Evolutionary conservation across 2,329 filamentous ascomycete species (phyloP), one percentile per base, ranked within the genome.

Genomic region (Claviceps capensis): DNA sequence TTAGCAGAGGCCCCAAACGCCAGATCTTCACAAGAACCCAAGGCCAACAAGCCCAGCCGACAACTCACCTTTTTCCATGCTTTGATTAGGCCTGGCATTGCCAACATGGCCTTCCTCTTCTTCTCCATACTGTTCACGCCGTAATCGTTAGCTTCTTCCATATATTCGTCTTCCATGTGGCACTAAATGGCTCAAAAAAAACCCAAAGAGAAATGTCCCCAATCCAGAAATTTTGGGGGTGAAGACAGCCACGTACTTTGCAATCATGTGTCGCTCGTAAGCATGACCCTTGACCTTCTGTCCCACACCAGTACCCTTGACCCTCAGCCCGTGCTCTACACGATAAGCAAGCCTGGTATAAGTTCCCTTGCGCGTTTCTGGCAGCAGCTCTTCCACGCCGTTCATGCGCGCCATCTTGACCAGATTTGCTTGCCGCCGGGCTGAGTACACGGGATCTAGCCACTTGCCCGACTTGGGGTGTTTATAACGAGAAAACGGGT

Each of bases 241-340:
- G 17, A 36, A 13, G 19, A 16, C 19, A 16, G 19, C 5, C 51
- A 75, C 80, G 57, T 81, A 81, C 75, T 83, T 82, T 55, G 78
- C 75, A 71, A 86, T 83, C 73, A 96, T 74, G 62, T 85, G 85
- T 65, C 93, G 81, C 76, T 98, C 93, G 81, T 90, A 87, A 61
- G 82, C 77, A 70, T 96, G 91, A 68, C 93, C 93, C 84, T 97
- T 98, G 67, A 96, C 91, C 69, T 78, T 83, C 71, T 96, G 83
- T 53, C 89, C 91, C 59, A 88, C 82, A 75, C 93, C 91, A 1
- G 91, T 97, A 61, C 91, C 91, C 79, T 90, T 91, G 53, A 96
- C 86, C 56, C 83, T 77, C 67, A 95, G 66, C 48, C 90, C 91
- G 57, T 84, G 77, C 73, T 94, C 86, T 53, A 88, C 79, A 53